These are phyloP conservation scores for Naganishia sp. DNA, from an alignment of 1,284 basidiomycete species.

Conservation along the genomic window DNA sequence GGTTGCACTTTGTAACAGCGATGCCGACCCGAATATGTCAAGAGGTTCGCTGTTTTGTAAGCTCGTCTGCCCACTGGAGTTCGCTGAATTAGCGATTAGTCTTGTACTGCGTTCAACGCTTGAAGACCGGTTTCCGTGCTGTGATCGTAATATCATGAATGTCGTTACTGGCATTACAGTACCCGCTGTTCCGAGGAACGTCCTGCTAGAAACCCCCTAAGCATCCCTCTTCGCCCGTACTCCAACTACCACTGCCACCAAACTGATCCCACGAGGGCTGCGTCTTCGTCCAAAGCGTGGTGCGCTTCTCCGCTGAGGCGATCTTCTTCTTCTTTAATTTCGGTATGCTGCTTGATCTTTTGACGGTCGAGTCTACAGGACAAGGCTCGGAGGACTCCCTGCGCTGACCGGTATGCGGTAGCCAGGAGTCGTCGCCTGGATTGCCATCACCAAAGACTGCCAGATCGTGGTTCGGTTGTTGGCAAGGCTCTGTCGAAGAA, in stretches of 20 bases:
- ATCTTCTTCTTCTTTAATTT: conserved; percentile 25
- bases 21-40: no score
- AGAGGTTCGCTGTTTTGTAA: no score
- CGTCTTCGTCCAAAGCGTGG: conserved; percentile 15
- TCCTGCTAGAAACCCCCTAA: conserved; percentile 9
- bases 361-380: neutral
- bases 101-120: no score
- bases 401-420: conserved; percentile 2
- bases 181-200: neutral
- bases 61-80: no score
- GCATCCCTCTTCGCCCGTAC: conserved; percentile 18
- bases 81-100: no score
- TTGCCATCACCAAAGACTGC: neutral
- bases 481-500: neutral
- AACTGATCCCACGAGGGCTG: conserved; percentile 15
- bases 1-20: neutral
- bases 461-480: neutral
- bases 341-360: neutral
- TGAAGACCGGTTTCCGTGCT: neutral
- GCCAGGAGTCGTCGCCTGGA: conserved; percentile 3
- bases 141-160: conserved; percentile 10
- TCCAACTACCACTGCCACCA: conserved; percentile 13
- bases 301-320: conserved; percentile 23
- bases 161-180: conserved; percentile 16
- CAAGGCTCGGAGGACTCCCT: neutral